Evolutionary conservation across 2,329 filamentous ascomycete genomes (phyloP).

Genomic region (Chaetomiaceae sp.): DNA sequence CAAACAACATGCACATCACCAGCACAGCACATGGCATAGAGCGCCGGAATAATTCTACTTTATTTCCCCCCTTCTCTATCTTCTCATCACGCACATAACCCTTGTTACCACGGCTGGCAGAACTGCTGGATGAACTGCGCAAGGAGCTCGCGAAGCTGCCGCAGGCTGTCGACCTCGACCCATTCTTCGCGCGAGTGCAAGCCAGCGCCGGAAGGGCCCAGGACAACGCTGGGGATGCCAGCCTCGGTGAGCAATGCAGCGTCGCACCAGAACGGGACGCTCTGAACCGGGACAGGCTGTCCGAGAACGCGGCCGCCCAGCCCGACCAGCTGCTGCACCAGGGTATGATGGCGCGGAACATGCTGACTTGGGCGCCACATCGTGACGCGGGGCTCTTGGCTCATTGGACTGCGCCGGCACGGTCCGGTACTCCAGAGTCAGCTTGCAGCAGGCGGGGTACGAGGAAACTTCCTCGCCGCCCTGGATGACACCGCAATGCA

Average conservation of each 20-base stretch:
- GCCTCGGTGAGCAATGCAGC: not conserved
- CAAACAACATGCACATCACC: too few relatives aligned
- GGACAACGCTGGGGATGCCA: not conserved
- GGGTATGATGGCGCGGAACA: not conserved
- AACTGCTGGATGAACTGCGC: not conserved
- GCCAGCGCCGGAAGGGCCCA: not conserved
- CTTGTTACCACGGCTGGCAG: not conserved
- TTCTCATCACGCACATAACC: too few relatives aligned
- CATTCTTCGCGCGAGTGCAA: not conserved
- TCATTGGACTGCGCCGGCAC: not conserved
- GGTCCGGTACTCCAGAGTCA: not conserved
- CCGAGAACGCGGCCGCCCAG: not conserved
- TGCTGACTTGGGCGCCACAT: not conserved
- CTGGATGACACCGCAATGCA: not conserved
- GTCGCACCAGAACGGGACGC: not conserved
- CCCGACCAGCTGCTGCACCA: not conserved
- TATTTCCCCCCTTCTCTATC: too few relatives aligned
- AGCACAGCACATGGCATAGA: too few relatives aligned
- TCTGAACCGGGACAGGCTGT: not conserved
- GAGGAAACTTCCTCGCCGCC: not conserved
- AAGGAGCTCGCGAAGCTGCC: not conserved
- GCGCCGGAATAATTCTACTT: too few relatives aligned
- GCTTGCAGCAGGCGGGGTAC: not conserved
- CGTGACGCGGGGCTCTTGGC: not conserved
- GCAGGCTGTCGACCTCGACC: not conserved